Percentiles rank a stretch among this genome's conserved stretches.
Evolutionary conservation across 345 rosid species (phyloP).

Genomic region (Acer negundo): DNA sequence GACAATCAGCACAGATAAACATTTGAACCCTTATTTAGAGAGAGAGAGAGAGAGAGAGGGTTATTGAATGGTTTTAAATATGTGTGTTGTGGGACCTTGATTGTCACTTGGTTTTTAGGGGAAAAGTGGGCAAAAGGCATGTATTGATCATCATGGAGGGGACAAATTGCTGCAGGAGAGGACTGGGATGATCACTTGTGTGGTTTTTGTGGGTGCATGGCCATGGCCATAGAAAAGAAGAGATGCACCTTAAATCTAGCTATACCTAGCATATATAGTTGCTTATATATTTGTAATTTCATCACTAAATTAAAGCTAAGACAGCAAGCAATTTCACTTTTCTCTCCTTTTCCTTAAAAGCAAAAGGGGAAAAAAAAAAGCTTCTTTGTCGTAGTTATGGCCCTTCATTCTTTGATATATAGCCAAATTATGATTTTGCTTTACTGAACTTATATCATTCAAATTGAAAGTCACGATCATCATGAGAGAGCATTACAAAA

Average conservation of each 20-base stretch:
- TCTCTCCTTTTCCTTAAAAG: constrained; percentile 32
- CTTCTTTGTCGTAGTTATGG: constrained; percentile 18
- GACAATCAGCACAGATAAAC: not conserved
- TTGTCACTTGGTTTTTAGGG: constrained; percentile 19
- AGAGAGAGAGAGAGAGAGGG: not conserved
- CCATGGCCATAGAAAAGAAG: constrained; percentile 3
- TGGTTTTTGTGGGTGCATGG: not conserved
- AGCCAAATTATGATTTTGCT: not conserved
- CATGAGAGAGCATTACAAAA: not conserved
- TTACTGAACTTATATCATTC: not conserved
- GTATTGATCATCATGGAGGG: not conserved
- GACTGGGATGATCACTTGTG: not conserved
- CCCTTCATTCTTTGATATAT: not conserved
- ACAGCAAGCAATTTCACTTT: constrained; percentile 22
- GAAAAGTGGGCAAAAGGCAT: not conserved
- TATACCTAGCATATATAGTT: not conserved
- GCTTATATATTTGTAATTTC: not conserved
- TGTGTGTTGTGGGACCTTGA: constrained; percentile 7
- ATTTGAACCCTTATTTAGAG: not conserved
- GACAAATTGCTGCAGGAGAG: constrained; percentile 6
- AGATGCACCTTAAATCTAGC: constrained; percentile 12
- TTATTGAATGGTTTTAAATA: not conserved
- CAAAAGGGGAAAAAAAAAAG: constrained; percentile 18
- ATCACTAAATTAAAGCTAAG: constrained; percentile 24
- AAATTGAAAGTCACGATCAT: not conserved